These are phyloP conservation scores for Fusarium goolgardi DNA, from an alignment of 2,329 filamentous ascomycete species.

Conservation along the genomic window DNA sequence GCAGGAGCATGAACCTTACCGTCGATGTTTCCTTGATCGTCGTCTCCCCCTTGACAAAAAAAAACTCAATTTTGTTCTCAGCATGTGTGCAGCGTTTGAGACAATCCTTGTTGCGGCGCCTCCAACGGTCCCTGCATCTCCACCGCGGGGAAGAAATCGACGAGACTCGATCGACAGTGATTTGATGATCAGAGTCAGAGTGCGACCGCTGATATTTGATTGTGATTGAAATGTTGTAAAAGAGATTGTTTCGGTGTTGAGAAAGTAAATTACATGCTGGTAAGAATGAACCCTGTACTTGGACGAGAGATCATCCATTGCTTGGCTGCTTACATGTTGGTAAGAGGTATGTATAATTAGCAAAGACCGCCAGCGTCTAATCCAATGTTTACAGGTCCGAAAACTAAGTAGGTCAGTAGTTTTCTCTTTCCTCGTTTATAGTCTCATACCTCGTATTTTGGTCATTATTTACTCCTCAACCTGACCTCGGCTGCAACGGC, in stretches of 20 bases:
- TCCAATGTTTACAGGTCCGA: neutral
- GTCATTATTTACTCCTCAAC: constrained; percentile 11
- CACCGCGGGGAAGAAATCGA: neutral
- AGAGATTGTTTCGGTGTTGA: neutral
- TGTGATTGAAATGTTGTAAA: neutral
- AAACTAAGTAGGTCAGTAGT: neutral
- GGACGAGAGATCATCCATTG: neutral
- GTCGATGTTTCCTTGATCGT: constrained; percentile 5
- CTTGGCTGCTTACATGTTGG: neutral
- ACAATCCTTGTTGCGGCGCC: constrained; percentile 7
- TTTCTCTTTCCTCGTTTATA: neutral
- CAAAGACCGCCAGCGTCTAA: neutral
- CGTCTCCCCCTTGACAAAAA: neutral
- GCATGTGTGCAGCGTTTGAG: constrained; percentile 5
- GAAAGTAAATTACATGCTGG: neutral
- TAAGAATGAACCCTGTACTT: neutral
- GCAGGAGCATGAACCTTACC: neutral
- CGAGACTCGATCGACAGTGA: neutral
- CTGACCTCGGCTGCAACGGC: constrained; percentile 25
- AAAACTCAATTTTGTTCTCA: constrained; percentile 6
- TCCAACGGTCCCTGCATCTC: constrained; percentile 21
- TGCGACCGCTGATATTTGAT: neutral
- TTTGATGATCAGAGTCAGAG: neutral
- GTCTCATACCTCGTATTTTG: neutral
- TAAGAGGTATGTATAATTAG: no score